Base-by-base conservation (phyloP, 768 basidiomycete species). In the Suillus plorans region DNA sequence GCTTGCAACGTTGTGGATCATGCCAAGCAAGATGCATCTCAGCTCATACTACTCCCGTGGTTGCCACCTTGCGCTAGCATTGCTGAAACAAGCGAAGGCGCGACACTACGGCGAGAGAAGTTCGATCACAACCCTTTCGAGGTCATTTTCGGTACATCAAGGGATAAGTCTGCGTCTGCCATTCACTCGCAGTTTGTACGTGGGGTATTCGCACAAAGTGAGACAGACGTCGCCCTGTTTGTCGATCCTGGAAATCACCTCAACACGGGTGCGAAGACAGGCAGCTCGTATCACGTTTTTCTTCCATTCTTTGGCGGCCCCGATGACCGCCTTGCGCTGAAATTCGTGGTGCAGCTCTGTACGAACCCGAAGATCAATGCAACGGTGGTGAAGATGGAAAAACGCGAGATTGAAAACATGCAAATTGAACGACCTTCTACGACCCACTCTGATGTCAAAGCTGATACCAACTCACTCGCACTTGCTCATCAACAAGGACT, bases 271-370 rank as follows among this genome's bases (percentile, higher is more conserved):
- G 60, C 71, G 39, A 68, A 71, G 0, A 65, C 67, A 50, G 74
- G 74, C 55, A 77, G 77, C 47, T 74, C 70, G 10, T 83, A 88
- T 70, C 91, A 94, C 71, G 69, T 98, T 16, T 91, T 94, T 77
- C 71, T 97, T 14, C 92, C 94, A 0, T 98, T 98, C 84, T 92
- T 94, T 73, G 97, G 97, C 28, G 97, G 97, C 0, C 91, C 94
- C 0, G 97, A 99, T 74, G 96, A 97, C 73, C 83, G 97, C 3
- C 81, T 95, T 20, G 93, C 94, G 0, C 78, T 99, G 42, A 87
- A 91, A 37, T 87, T 98, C 69, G 90, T 92, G 28, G 84, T 90
- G 16, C 95, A 96, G 76, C 79, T 97, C 36, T 96, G 92, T 74
- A 79, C 83, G 64, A 90, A 89, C 68, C 80, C 84, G 14, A 80